Evolutionary conservation across 169 alveolate genomes (phyloP).

Genomic region (Eimeria maxima): DNA sequence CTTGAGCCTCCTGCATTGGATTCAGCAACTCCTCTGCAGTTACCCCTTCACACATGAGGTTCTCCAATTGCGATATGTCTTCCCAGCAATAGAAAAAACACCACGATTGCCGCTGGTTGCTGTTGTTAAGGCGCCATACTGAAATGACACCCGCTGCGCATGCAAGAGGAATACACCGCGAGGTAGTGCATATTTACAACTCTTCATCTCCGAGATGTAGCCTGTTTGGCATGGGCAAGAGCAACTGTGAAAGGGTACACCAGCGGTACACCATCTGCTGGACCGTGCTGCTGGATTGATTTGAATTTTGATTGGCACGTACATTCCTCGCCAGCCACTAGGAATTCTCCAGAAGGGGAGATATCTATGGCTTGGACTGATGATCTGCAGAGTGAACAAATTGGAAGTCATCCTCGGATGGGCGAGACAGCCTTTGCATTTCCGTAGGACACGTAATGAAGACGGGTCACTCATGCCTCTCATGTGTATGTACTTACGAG

Average conservation of each 20-base stretch:
- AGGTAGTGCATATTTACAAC: no score
- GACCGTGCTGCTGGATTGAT: background rate
- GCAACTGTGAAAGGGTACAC: no score
- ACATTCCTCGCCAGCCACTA: constrained; percentile 74
- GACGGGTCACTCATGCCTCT: no score
- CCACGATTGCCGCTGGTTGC: constrained; percentile 50
- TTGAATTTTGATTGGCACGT: background rate
- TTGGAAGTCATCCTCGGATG: background rate
- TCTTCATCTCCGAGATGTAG: no score
- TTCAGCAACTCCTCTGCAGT: constrained; percentile 47
- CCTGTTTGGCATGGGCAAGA: no score
- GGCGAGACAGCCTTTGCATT: no score
- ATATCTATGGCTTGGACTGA: constrained; percentile 56
- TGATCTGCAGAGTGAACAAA: constrained; percentile 4
- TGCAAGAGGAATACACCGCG: background rate
- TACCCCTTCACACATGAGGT: constrained; percentile 27
- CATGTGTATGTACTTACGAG: background rate
- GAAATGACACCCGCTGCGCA: constrained; percentile 75
- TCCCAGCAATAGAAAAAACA: constrained; percentile 74
- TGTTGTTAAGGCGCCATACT: constrained; percentile 37
- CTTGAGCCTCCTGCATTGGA: background rate
- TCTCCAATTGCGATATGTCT: constrained; percentile 47
- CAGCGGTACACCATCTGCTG: no score
- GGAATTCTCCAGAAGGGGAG: constrained; percentile 61
- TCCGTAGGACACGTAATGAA: no score